Conservation (phyloP, 192 early-diverging fungal species). For the Jimgerdemannia lactiflua region DNA sequence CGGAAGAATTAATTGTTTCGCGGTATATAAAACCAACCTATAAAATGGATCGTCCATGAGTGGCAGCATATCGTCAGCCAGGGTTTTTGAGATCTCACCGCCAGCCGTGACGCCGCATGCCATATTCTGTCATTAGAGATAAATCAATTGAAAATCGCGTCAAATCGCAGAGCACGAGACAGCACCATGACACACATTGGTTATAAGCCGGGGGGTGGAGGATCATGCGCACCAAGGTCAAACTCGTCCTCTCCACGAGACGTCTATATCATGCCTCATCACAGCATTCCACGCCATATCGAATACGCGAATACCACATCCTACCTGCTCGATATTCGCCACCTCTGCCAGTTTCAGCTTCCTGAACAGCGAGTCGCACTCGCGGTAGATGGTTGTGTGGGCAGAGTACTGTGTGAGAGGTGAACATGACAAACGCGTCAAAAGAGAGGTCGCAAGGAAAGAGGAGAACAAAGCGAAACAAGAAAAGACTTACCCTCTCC, state of each 20-base stretch:
- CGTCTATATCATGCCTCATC: no score
- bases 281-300: no score
- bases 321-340: conserved; percentile 71
- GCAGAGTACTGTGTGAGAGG: conserved; percentile 57
- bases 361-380: conserved; percentile 77
- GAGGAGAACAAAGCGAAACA: no score
- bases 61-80: conserved; percentile 78
- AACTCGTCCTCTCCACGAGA: no score
- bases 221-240: no score
- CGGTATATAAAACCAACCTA: conserved; percentile 26
- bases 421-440: neutral
- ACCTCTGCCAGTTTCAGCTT: conserved; percentile 61
- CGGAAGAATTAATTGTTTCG: neutral
- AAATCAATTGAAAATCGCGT: conserved; percentile 6
- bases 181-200: no score
- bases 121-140: conserved; percentile 46
- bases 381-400: conserved; percentile 83
- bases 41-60: conserved; percentile 66
- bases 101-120: conserved; percentile 77
- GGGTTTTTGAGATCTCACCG: conserved; percentile 64
- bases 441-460: neutral
- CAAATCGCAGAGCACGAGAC: no score
- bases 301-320: neutral
- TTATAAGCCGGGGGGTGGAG: no score
- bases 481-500: conserved; percentile 33